Evolutionary conservation across 1,139 yeast genomes (phyloP), one percentile per base, ranked within the genome.

Genomic region (Hansenula sp.): DNA sequence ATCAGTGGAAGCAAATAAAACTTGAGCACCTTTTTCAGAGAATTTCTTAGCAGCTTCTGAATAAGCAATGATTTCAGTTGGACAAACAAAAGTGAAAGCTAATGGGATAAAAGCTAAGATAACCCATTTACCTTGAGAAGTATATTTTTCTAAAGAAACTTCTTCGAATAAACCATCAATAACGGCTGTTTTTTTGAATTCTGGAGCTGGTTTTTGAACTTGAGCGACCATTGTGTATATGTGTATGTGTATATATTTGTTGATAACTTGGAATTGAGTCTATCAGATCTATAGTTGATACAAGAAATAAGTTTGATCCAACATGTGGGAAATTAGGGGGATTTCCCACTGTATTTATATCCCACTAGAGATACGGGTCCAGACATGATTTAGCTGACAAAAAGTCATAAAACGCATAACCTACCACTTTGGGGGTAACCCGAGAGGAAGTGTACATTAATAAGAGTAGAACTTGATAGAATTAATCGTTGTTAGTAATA

Each of bases 51-150:
- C 85, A 58, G 96, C 96, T 61, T 91, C 96, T 53, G 96, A 87
- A 84, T 89, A 93, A 61, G 98, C 98, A 72, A 93, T 84, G 76
- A 91, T 90, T 78, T 91, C 98, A 57, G 98, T 93, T 69, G 98
- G 99, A 75, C 99, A 93, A 56, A 93, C 98, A 62, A 93, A 93
- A 54, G 99, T 93, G 90, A 93, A 93, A 46, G 98, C 98, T 79
- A 91, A 78, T 72, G 99, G 99, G 70, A 93, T 85, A 77, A 93
- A 93, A 55, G 95, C 98, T 64, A 93, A 79, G 57, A 93, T 74
- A 55, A 93, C 96, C 96, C 97, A 93, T 75, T 93, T 88, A 66
- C 98, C 98, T 77, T 85, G 84, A 36, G 53, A 43, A 37, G 53
- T 49, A 86, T 84, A 91, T 75, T 88, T 87, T 63, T 90, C 97